Evolutionary conservation across 352 stramenopile genomes (phyloP).

Genomic region (Globisporangium echinulatum): DNA sequence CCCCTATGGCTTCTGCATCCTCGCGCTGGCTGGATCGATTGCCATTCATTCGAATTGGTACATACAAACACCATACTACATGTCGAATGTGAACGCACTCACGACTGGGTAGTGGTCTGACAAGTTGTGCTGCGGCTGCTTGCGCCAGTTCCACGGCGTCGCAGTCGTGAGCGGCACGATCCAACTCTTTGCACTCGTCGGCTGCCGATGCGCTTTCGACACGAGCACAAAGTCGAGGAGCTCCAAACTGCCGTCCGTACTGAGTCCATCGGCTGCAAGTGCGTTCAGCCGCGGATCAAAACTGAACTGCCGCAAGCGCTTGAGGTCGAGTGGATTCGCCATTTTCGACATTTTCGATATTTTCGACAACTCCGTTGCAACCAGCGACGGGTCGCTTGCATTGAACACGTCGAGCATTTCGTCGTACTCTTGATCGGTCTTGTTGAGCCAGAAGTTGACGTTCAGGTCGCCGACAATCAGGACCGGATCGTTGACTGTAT

Average conservation of each 20-base stretch:
- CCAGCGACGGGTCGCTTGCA: constrained; percentile 36
- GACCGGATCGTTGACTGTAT: constrained; percentile 49
- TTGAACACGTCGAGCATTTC: constrained; percentile 71
- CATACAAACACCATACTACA: constrained; percentile 20
- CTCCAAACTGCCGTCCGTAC: constrained; percentile 68
- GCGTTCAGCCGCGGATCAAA: constrained; percentile 71
- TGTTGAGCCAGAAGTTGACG: constrained; percentile 74
- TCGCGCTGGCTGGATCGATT: not conserved
- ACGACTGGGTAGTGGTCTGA: constrained; percentile 77
- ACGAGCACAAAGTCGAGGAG: constrained; percentile 71
- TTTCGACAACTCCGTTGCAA: constrained; percentile 3
- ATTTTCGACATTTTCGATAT: not conserved
- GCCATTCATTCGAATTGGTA: not conserved
- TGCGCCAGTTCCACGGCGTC: constrained; percentile 54
- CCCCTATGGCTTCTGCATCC: too few relatives aligned
- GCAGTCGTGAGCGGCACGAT: constrained; percentile 46
- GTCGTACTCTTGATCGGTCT: constrained; percentile 68
- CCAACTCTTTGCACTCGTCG: constrained; percentile 44
- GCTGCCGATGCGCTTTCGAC: constrained; percentile 50
- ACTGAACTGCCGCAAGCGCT: constrained; percentile 43
- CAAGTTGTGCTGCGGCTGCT: constrained; percentile 58
- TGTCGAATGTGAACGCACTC: constrained; percentile 65
- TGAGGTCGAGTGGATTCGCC: constrained; percentile 15
- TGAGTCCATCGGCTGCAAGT: constrained; percentile 54
- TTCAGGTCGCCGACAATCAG: constrained; percentile 68